These are phyloP conservation scores for Euphorbia peplus DNA, from an alignment of 345 rosid species.

Conservation along the genomic window DNA sequence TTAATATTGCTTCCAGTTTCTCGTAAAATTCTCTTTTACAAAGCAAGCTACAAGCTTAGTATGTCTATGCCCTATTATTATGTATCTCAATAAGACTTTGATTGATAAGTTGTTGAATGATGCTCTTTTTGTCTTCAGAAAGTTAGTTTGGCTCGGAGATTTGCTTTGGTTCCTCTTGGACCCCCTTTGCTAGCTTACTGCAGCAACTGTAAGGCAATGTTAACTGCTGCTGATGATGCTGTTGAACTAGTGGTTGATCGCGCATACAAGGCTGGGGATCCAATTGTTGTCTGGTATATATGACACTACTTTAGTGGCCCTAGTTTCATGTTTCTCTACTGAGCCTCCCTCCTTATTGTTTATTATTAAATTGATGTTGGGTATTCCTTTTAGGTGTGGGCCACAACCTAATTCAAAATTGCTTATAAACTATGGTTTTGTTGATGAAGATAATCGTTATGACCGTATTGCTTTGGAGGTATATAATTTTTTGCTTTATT, in stretches of 20 bases:
- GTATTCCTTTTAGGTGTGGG: conserved; percentile 69
- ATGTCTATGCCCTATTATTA: not conserved
- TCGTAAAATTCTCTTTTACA: not conserved
- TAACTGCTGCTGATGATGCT: conserved; percentile 75
- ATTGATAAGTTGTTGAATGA: conserved; percentile 5
- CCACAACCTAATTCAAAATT: conserved; percentile 90
- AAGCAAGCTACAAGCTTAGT: not conserved
- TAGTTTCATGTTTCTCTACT: not conserved
- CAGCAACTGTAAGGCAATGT: conserved; percentile 94
- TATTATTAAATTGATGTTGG: conserved; percentile 12
- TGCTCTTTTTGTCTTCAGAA: conserved; percentile 52
- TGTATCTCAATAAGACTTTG: conserved; percentile 11
- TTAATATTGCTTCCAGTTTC: not conserved
- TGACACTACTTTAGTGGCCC: conserved; percentile 17
- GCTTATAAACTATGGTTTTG: conserved; percentile 93
- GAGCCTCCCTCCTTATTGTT: conserved; percentile 3
- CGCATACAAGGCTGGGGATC: conserved; percentile 79
- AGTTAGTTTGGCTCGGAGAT: conserved; percentile 92
- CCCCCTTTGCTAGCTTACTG: conserved; percentile 91
- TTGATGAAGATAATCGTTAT: conserved; percentile 85
- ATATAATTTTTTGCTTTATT: conserved; percentile 9
- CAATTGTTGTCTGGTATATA: conserved; percentile 88
- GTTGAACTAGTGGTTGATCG: conserved; percentile 88
- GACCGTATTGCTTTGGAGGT: conserved; percentile 82
- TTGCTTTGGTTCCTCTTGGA: conserved; percentile 98